A percentile compares a stretch with the other conserved stretches of the same genome.
phyloP scores from a whole-genome alignment of 2,329 filamentous ascomycete genomes.

The Diaporthe citriasiana region DNA sequence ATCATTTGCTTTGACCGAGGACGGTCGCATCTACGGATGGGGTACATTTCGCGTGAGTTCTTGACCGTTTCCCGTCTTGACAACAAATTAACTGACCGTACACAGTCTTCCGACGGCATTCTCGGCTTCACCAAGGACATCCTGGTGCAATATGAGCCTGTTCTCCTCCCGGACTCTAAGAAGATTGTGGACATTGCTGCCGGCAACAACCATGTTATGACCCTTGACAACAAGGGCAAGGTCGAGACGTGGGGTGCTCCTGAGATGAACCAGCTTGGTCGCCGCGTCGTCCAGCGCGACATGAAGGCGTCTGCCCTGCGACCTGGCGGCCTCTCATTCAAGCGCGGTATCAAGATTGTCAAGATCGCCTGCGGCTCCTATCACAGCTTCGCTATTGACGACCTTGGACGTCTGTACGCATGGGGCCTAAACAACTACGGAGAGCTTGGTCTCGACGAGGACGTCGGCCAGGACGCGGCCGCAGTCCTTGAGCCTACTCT shows the following conservation, averaged over 20 bases:
- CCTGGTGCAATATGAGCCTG: constrained; percentile 62
- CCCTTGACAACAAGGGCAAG: constrained; percentile 74
- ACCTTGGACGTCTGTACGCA: constrained; percentile 78
- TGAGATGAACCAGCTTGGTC: constrained; percentile 75
- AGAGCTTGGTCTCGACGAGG: constrained; percentile 76
- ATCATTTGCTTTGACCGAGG: constrained; percentile 81
- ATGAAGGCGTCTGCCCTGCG: constrained; percentile 52
- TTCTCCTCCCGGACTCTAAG: constrained; percentile 72
- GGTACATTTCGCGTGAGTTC: constrained; percentile 77
- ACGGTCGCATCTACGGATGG: constrained; percentile 85
- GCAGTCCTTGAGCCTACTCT: constrained; percentile 79
- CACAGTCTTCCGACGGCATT: constrained; percentile 63
- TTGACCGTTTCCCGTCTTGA: not conserved
- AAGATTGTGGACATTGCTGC: constrained; percentile 75
- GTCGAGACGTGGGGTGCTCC: constrained; percentile 81
- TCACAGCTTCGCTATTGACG: constrained; percentile 85
- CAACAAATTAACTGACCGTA: constrained; percentile 33
- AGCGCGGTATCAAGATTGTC: constrained; percentile 72
- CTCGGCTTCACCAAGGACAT: constrained; percentile 51
- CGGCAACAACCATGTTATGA: constrained; percentile 80
- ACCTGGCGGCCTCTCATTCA: constrained; percentile 51
- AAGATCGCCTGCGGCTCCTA: constrained; percentile 79
- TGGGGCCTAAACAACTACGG: constrained; percentile 93
- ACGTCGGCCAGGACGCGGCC: constrained; percentile 77
- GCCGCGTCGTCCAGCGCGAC: constrained; percentile 72